A percentile compares a stretch with the other conserved stretches of the same genome.
phyloP scores from a whole-genome alignment of 2,329 filamentous ascomycete species.

The Colletotrichum chlorophyti region DNA sequence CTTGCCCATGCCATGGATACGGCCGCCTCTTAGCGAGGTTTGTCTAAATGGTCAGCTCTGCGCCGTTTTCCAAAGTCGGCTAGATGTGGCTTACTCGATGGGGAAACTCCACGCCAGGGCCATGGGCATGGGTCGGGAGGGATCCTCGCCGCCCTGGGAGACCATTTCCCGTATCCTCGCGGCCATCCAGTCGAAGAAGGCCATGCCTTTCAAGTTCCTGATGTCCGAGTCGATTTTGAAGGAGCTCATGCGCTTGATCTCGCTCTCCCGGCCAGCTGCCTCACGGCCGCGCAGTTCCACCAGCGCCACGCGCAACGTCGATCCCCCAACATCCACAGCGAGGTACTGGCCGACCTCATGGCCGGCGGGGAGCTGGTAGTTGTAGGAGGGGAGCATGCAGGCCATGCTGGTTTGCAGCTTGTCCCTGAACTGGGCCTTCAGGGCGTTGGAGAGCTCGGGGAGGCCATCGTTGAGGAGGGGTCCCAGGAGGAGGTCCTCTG shows the following conservation, averaged over 20 bases:
- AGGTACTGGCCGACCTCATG: slow-evolving; percentile 65
- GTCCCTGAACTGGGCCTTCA: slow-evolving; percentile 63
- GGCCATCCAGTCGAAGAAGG: slow-evolving; percentile 75
- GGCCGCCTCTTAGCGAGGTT: slow-evolving; percentile 66
- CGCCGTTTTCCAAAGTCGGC: neutral
- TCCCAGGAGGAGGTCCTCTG: slow-evolving; percentile 57
- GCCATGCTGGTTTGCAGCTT: slow-evolving; percentile 58
- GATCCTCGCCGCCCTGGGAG: slow-evolving; percentile 42
- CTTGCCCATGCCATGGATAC: slow-evolving; percentile 70
- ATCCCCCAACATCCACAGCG: slow-evolving; percentile 73
- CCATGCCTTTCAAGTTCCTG: slow-evolving; percentile 63
- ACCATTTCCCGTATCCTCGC: slow-evolving; percentile 64
- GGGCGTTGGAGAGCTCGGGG: slow-evolving; percentile 50
- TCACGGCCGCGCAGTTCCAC: slow-evolving; percentile 62
- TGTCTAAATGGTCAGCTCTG: slow-evolving; percentile 53
- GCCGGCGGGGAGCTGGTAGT: slow-evolving; percentile 67
- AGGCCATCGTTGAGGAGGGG: slow-evolving; percentile 55
- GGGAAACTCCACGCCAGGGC: slow-evolving; percentile 75
- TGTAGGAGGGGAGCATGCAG: slow-evolving; percentile 73
- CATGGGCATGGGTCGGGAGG: slow-evolving; percentile 58
- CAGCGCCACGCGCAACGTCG: slow-evolving; percentile 69
- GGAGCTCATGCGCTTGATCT: slow-evolving; percentile 60
- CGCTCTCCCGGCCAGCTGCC: slow-evolving; percentile 46
- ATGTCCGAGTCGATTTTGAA: slow-evolving; percentile 64
- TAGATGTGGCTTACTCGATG: slow-evolving; percentile 62